Percentiles rank a stretch among this genome's conserved stretches.
These are phyloP conservation scores for Exophiala sideris DNA, from an alignment of 2,329 filamentous ascomycete species.

Conservation along the genomic window DNA sequence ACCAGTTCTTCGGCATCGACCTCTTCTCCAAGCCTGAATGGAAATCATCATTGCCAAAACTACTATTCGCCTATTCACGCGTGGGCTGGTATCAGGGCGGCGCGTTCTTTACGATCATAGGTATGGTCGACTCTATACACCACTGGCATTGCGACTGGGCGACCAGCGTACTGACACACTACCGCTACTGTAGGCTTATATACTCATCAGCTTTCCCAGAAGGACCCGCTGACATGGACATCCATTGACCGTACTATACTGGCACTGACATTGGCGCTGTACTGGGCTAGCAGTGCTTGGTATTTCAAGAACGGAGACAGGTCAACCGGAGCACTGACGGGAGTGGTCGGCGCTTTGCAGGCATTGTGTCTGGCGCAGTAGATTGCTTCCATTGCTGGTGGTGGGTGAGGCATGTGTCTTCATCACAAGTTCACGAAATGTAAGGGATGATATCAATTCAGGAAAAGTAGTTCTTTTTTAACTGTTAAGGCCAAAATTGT, in stretches of 20 bases:
- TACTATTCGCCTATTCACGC: conserved; percentile 16
- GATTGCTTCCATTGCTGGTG: no score
- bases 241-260: conserved; percentile 23
- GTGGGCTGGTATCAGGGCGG: conserved; percentile 20
- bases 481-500: no score
- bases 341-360: conserved; percentile 25
- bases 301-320: conserved; percentile 28
- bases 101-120: conserved; percentile 14
- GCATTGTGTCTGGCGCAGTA: conserved; percentile 19
- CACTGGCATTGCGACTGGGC: neutral
- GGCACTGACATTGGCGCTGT: conserved; percentile 24
- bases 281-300: conserved; percentile 30
- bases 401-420: no score
- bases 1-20: conserved; percentile 13
- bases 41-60: conserved; percentile 8
- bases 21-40: conserved; percentile 13
- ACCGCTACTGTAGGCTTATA: conserved; percentile 2
- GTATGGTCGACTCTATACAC: neutral
- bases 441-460: no score
- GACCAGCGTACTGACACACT: neutral
- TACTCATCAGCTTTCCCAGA: conserved; percentile 17
- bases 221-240: conserved; percentile 14
- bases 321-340: conserved; percentile 23
- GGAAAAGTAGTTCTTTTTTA: no score
- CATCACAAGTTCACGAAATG: no score